Percentiles rank a stretch among this genome's conserved stretches.
phyloP scores from a whole-genome alignment of 129 eudicot species.

The Heracleum sosnowskyi region DNA sequence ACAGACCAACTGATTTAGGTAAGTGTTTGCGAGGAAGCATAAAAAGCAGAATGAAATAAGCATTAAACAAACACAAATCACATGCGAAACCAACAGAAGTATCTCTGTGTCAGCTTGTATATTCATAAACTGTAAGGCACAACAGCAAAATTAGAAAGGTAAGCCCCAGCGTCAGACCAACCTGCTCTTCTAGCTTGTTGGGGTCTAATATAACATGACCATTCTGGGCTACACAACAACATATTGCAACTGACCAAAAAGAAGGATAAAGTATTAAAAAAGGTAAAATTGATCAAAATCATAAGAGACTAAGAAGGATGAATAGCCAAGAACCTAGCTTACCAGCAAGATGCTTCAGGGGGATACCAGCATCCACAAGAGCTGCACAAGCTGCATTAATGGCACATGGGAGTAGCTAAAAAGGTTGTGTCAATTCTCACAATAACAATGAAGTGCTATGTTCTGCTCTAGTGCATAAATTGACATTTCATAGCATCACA shows the following conservation, averaged over 20 bases:
- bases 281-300: background rate
- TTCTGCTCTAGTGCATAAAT: background rate
- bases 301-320: background rate
- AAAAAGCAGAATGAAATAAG: background rate
- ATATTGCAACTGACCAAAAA: slow-evolving; percentile 50
- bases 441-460: background rate
- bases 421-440: slow-evolving; percentile 32
- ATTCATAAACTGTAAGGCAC: background rate
- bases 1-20: background rate
- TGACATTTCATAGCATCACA: background rate
- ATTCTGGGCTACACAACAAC: slow-evolving; percentile 63
- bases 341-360: slow-evolving; percentile 89
- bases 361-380: slow-evolving; percentile 86
- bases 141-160: background rate
- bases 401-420: slow-evolving; percentile 89
- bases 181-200: slow-evolving; percentile 80
- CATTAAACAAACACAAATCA: background rate
- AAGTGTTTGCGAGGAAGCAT: background rate
- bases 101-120: too few species aligned
- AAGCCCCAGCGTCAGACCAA: slow-evolving; percentile 10
- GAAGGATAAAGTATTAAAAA: slow-evolving; percentile 12
- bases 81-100: background rate
- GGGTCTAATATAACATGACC: slow-evolving; percentile 68
- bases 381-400: slow-evolving; percentile 89
- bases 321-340: slow-evolving; percentile 1